Base-by-base conservation (phyloP, 2,329 filamentous ascomycete species). In the Pseudogymnoascus sp. region DNA sequence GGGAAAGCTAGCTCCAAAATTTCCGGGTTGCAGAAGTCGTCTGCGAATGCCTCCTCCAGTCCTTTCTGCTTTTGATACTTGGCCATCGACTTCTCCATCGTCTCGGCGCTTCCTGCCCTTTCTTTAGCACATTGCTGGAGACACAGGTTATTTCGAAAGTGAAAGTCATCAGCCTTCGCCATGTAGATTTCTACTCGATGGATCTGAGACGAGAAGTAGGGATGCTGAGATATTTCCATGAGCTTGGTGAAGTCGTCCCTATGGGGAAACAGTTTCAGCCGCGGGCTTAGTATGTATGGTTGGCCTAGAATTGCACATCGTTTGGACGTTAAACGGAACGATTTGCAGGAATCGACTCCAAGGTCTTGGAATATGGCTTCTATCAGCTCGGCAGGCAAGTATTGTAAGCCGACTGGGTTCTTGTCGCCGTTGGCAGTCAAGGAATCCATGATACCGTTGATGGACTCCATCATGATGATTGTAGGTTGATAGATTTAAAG, bases 71-170 rank as follows among this genome's bases (percentile, higher is more conserved):
- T 62, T 49, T 69, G 67, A 62, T 74, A 74, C 16, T 69, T 66
- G 2, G 66, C 65, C 70, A 73, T 73, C 14, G 70, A 68, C n/a
- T 70, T 66, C n/a, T 69, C 67, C 63, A 70, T 69, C 11, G 69
- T 66, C 37, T 72, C 68, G 21, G 67, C 65, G 12, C 71, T 69
- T 28, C 65, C 65, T 46, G 69, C 69, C 2, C 68, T 65, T 12
- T 72, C 68, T 56, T 69, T 64, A 38, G 68, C 65, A 40, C 69
- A 68, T 59, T 70, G 62, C 21, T 70, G 28, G 65, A 74, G 67
- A 64, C 72, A 68, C 37, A 68, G 64, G 63, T 74, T 72, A 34
- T 70, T 68, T 7, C 70, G 65, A 16, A 68, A 68, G n/a, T 72
- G 68, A 46, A 69, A 71, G 53, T 72, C 70, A 59, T 72, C 69